Conservation (phyloP, 1,284 basidiomycete genomes). For the Cryptococcus deneoformans region DNA sequence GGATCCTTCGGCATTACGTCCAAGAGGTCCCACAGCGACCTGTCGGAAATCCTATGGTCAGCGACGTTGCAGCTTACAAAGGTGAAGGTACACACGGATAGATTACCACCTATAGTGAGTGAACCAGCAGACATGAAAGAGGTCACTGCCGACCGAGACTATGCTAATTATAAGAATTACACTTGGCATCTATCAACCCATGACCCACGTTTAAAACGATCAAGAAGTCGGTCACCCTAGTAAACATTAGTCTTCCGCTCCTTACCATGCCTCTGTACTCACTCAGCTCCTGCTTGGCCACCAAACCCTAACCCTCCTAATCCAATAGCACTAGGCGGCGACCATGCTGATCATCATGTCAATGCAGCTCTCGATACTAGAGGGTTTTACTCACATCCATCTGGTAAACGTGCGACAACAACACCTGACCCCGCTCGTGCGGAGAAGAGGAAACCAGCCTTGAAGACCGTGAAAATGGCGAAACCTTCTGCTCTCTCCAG, state of each 20-base stretch:
- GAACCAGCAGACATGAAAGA: constrained; percentile 96
- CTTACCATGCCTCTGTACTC: constrained; percentile 19
- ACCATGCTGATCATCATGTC: constrained; percentile 64
- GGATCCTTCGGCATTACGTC: constrained; percentile 89
- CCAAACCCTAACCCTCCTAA: constrained; percentile 92
- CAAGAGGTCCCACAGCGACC: constrained; percentile 87
- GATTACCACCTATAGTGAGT: constrained; percentile 87
- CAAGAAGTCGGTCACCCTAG: constrained; percentile 83
- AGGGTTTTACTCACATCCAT: constrained; percentile 65
- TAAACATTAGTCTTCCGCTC: constrained; percentile 48
- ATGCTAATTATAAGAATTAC: constrained; percentile 1
- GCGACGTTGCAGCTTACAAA: not conserved
- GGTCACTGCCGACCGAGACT: constrained; percentile 57
- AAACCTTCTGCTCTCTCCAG: constrained; percentile 53
- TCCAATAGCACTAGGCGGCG: constrained; percentile 90
- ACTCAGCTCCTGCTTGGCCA: constrained; percentile 59
- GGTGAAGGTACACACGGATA: constrained; percentile 56
- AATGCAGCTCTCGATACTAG: not conserved
- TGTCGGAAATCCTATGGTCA: constrained; percentile 1
- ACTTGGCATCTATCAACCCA: not conserved
- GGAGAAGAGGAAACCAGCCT: constrained; percentile 57
- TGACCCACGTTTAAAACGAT: constrained; percentile 77
- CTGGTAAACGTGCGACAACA: constrained; percentile 79
- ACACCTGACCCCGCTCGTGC: constrained; percentile 79
- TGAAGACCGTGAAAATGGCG: constrained; percentile 57